Conservation (phyloP, 768 basidiomycete genomes). For the Psilocybe tampanensis region DNA sequence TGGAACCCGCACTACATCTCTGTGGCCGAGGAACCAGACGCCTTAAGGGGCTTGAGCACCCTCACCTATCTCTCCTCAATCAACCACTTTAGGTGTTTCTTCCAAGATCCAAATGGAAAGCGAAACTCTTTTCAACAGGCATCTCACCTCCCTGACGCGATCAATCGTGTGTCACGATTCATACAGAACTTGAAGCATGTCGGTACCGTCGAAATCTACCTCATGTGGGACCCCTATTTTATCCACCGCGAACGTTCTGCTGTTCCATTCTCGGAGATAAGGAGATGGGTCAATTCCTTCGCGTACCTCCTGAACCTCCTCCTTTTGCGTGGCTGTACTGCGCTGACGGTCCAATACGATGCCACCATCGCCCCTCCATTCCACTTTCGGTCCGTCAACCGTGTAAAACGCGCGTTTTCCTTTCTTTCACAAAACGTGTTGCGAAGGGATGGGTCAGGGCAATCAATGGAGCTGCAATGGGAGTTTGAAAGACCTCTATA, state of each 20-base stretch:
- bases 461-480: conserved; percentile 16
- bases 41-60: conserved; percentile 16
- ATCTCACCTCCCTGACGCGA: conserved; percentile 19
- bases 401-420: conserved; percentile 13
- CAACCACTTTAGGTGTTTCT: conserved; percentile 19
- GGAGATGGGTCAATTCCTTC: conserved; percentile 18
- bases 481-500: conserved; percentile 16
- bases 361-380: conserved; percentile 15
- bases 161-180: conserved; percentile 17
- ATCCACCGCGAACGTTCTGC: conserved; percentile 7
- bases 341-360: conserved; percentile 22
- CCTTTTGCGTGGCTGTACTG: conserved; percentile 18
- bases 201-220: conserved; percentile 18
- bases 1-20: conserved; percentile 12
- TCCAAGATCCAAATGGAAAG: conserved; percentile 21
- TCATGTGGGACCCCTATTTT: conserved; percentile 24
- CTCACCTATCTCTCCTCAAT: conserved; percentile 11
- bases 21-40: conserved; percentile 8
- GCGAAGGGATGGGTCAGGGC: conserved; percentile 1
- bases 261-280: conserved; percentile 16
- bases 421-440: conserved; percentile 10
- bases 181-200: conserved; percentile 13
- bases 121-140: conserved; percentile 19
- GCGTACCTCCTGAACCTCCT: conserved; percentile 17
- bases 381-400: conserved; percentile 11